Evolutionary conservation across 2,329 filamentous ascomycete species (phyloP).

Genomic region (Aspergillus fructus): DNA sequence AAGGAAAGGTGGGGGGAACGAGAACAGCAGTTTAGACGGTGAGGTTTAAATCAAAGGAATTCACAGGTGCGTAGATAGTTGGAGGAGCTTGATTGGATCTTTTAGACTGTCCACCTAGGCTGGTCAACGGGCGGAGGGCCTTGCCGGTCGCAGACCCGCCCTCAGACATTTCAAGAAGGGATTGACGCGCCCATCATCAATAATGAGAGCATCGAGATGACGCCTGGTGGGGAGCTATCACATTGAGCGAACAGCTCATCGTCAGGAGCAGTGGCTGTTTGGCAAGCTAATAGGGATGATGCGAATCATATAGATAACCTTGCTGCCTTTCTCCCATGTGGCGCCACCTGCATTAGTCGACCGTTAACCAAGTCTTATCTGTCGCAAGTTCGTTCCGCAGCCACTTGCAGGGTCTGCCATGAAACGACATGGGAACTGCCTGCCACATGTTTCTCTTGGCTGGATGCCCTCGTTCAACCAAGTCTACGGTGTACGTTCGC

Average conservation of each 20-base stretch:
- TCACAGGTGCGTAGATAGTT: neutral
- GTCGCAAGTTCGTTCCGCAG: no score
- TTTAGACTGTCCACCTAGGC: neutral
- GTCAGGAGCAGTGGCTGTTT: neutral
- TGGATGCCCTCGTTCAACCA: neutral
- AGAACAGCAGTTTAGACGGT: slow-evolving; percentile 11
- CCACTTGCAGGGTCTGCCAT: neutral
- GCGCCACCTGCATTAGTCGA: slow-evolving; percentile 16
- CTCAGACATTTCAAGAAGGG: slow-evolving; percentile 16
- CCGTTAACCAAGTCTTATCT: neutral
- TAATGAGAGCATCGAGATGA: neutral
- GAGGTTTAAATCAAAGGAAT: slow-evolving; percentile 1
- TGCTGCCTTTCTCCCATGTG: slow-evolving; percentile 9
- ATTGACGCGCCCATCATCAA: slow-evolving; percentile 12
- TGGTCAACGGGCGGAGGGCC: slow-evolving; percentile 11
- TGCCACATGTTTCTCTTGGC: neutral
- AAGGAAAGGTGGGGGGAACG: slow-evolving; percentile 7
- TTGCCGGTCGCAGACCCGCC: slow-evolving; percentile 6
- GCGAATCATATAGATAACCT: neutral
- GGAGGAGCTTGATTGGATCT: slow-evolving; percentile 1
- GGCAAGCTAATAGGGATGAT: neutral
- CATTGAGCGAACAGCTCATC: neutral
- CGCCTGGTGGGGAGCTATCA: slow-evolving; percentile 6
- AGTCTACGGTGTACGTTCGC: neutral
- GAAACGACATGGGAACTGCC: neutral